Conservation (phyloP, 2,329 filamentous ascomycete genomes). For the Trichophyton equinum region DNA sequence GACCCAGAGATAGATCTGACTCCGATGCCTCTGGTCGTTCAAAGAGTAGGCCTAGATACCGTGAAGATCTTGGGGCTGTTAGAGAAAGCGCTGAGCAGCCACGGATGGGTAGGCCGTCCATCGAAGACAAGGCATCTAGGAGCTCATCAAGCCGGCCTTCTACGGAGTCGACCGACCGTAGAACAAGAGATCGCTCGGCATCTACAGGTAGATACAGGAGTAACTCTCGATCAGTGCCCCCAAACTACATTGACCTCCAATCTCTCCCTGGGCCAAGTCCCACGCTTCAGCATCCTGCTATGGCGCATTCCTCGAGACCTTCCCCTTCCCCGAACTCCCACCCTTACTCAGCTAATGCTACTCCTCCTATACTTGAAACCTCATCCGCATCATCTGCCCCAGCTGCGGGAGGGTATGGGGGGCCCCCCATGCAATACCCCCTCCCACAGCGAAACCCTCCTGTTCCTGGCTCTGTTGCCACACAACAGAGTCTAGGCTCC, state of each 20-base stretch:
- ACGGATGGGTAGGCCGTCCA: slow-evolving; percentile 18
- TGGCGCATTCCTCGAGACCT: slow-evolving; percentile 30
- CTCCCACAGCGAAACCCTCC: slow-evolving; percentile 16
- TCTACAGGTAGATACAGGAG: slow-evolving; percentile 29
- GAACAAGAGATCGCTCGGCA: slow-evolving; percentile 24
- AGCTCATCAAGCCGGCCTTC: slow-evolving; percentile 27
- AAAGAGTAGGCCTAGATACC: slow-evolving; percentile 40
- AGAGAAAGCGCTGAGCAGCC: slow-evolving; percentile 31
- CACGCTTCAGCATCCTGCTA: slow-evolving; percentile 20
- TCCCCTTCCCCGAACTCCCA: slow-evolving; percentile 29
- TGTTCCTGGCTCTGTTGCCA: neutral
- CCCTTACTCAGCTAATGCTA: slow-evolving; percentile 41
- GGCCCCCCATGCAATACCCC: slow-evolving; percentile 5
- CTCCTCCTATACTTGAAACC: slow-evolving; percentile 39
- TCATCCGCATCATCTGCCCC: slow-evolving; percentile 33
- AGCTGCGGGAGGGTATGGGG: slow-evolving; percentile 17
- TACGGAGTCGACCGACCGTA: neutral
- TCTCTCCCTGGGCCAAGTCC: slow-evolving; percentile 19
- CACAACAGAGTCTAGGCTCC: slow-evolving; percentile 17
- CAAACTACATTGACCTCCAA: slow-evolving; percentile 24
- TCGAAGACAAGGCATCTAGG: slow-evolving; percentile 19
- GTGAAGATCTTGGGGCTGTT: slow-evolving; percentile 43
- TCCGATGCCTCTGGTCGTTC: slow-evolving; percentile 44
- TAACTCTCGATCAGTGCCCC: slow-evolving; percentile 23
- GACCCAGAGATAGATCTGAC: slow-evolving; percentile 41